Conservation (phyloP, 768 basidiomycete species). For the Podaxis carcinomalis region DNA sequence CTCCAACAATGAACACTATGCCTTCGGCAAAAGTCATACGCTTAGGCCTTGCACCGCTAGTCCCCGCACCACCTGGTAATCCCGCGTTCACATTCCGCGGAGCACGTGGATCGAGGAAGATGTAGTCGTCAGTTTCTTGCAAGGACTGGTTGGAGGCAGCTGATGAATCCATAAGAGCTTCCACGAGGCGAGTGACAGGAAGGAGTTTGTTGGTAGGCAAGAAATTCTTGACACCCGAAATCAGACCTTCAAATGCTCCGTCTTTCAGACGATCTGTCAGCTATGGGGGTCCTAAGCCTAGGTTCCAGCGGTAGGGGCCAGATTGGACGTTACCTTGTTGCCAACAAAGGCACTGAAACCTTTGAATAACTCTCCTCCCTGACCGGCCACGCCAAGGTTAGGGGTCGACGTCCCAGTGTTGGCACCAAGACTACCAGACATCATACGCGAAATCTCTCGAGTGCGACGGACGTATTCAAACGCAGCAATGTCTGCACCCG, state of each 20-base stretch:
- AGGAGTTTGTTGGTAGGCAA: conserved; percentile 92
- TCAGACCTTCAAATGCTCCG: conserved; percentile 93
- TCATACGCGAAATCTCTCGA: conserved; percentile 91
- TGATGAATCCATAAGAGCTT: conserved; percentile 97
- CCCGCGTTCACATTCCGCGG: conserved; percentile 52
- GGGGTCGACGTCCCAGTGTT: conserved; percentile 45
- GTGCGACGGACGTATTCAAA: conserved; percentile 92
- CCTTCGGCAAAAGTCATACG: conserved; percentile 84
- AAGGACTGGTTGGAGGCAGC: conserved; percentile 91
- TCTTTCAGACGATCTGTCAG: conserved; percentile 92
- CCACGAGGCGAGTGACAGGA: conserved; percentile 87
- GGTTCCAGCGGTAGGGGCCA: not conserved
- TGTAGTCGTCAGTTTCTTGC: conserved; percentile 93
- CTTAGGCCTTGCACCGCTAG: conserved; percentile 37
- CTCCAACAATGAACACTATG: conserved; percentile 92
- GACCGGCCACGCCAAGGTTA: conserved; percentile 51
- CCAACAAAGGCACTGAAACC: conserved; percentile 85
- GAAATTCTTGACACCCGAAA: conserved; percentile 98
- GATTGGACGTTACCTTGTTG: conserved; percentile 58
- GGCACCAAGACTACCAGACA: conserved; percentile 42
- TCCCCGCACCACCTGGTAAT: conserved; percentile 49
- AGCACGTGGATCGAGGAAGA: conserved; percentile 90
- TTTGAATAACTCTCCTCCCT: conserved; percentile 86
- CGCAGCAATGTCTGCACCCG: conserved; percentile 75
- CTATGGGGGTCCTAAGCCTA: conserved; percentile 32